phyloP scores from a whole-genome alignment of 2,329 filamentous ascomycete genomes.

The Aspergillus vadensis region DNA sequence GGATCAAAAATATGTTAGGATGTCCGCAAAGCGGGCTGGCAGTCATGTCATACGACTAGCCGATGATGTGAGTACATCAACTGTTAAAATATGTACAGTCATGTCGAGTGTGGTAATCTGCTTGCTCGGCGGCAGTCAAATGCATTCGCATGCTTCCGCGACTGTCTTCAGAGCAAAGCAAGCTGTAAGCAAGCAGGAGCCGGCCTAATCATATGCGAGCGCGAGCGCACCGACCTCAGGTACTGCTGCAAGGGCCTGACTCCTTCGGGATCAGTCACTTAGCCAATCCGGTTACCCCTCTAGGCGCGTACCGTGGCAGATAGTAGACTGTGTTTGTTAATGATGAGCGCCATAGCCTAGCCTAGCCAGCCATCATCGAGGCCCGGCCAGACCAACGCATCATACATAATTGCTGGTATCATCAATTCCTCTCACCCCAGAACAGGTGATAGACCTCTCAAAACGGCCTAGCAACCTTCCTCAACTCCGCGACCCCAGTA shows the following conservation, averaged over 20 bases:
- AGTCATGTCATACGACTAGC: not conserved
- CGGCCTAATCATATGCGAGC: not conserved
- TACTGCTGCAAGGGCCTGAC: not conserved
- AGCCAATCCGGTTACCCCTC: not conserved
- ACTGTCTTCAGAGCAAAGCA: not conserved
- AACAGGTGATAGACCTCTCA: constrained; percentile 48
- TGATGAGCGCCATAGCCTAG: too few relatives aligned
- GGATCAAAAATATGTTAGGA: too few relatives aligned
- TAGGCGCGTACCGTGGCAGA: not conserved
- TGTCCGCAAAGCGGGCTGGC: not conserved
- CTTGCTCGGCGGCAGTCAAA: not conserved
- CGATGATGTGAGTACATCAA: not conserved
- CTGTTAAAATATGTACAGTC: not conserved
- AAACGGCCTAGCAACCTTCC: constrained; percentile 93
- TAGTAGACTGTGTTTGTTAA: too few relatives aligned
- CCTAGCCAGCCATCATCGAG: too few relatives aligned
- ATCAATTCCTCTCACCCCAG: constrained; percentile 7
- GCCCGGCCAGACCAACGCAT: too few relatives aligned
- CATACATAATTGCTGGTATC: not conserved
- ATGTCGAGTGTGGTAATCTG: not conserved
- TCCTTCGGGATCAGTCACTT: not conserved
- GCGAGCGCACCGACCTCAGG: not conserved
- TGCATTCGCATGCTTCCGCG: not conserved
- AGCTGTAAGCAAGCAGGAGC: not conserved
- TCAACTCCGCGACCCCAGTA: constrained; percentile 72